Evolutionary conservation across 805 yeast species (phyloP), one percentile per base, ranked within the genome.

Genomic region (Cyberlindnera japonica): DNA sequence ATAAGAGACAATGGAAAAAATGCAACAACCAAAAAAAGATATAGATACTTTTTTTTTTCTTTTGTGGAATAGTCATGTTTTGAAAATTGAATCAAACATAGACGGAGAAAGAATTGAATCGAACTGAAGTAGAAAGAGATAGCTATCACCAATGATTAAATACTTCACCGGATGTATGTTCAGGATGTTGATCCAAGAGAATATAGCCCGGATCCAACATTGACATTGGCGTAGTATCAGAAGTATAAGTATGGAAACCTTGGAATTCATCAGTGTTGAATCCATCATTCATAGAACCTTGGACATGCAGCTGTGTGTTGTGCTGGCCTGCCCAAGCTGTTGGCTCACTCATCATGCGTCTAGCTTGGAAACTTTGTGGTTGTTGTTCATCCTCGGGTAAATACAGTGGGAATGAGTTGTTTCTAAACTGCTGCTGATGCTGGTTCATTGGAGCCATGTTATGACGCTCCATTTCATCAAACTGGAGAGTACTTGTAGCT

Each of bases 221-320:
- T 19, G 45, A 42, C 42, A 42, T 27, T 16, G 45, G 38, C 13
- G 40, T 42, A 43, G 35, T 26, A 34, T 42, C 24, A 10, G 34
- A 27, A 16, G 43, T 37, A 29, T 38, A 34, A 3, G 41, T 27
- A 17, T 40, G 40, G 37, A 43, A 45, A 9, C 52, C 50, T 32
- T 48, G 49, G 37, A 48, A 46, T 31, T 46, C 50, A 33, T 50
- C 54, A n/a, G 45, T 36, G 40, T 48, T 46, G 44, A 43, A 48
- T 4, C 47, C 48, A 27, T 49, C 50, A 9, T 39, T 43, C n/a
- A 37, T 16, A 12, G 35, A 19, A 10, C 31, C 25, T n/a, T 25
- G 24, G 8, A 31, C 28, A 26, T 44, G 45, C 9, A 42, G 53
- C 21, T 36, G 46, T 19, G 43, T 47, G 21, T 18, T 19, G 18